Evolutionary conservation across 164 flowering plant genomes (phyloP).

Genomic region (grape (Vitis vinifera)): DNA sequence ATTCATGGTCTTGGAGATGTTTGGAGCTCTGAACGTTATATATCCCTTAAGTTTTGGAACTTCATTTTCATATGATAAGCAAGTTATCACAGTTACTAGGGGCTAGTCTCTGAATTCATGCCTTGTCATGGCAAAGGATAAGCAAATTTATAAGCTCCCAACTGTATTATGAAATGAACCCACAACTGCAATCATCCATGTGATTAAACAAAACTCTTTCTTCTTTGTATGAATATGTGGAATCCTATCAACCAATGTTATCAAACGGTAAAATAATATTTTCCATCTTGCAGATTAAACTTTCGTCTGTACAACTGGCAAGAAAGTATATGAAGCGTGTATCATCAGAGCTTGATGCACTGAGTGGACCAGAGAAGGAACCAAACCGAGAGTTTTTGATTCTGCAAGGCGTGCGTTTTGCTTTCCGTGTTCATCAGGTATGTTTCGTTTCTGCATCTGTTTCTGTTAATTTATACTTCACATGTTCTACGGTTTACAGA

Average conservation of each 20-base stretch:
- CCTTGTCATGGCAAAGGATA: neutral
- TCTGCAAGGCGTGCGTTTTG: conserved; percentile 95
- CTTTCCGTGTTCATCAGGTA: conserved; percentile 99
- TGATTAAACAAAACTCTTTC: too few species aligned
- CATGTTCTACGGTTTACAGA: neutral
- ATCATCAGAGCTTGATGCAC: conserved; percentile 77
- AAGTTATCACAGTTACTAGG: neutral
- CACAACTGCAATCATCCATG: too few species aligned
- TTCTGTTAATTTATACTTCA: neutral
- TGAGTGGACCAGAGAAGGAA: conserved; percentile 79
- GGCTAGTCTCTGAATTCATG: neutral
- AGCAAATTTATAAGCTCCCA: too few species aligned
- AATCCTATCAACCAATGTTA: neutral
- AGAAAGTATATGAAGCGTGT: conserved; percentile 96
- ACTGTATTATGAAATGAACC: too few species aligned
- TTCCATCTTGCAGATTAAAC: conserved; percentile 73
- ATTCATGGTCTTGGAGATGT: neutral
- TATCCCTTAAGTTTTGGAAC: neutral
- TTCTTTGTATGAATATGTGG: too few species aligned
- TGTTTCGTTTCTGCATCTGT: neutral
- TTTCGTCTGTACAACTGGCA: conserved; percentile 88
- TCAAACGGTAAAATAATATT: neutral
- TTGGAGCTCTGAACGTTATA: neutral
- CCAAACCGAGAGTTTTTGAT: conserved; percentile 86
- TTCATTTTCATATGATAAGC: neutral